Conservation (phyloP, 805 yeast genomes). For the Gaillardinia entomophila region DNA sequence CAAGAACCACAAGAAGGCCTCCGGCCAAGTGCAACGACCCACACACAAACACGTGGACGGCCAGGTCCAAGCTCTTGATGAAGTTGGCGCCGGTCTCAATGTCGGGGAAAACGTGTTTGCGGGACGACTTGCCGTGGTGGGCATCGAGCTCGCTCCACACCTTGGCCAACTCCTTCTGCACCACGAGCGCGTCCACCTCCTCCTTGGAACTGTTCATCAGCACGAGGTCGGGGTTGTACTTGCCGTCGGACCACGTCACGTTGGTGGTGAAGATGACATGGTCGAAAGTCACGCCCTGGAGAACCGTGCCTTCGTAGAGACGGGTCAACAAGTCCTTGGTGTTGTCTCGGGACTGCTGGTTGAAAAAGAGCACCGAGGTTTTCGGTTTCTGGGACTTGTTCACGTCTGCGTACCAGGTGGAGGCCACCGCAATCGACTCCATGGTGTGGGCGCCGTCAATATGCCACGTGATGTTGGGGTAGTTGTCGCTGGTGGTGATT, state of each 20-base stretch:
- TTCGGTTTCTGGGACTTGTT: constrained; percentile 16
- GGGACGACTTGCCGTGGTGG: constrained; percentile 18
- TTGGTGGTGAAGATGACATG: constrained; percentile 85
- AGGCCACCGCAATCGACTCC: constrained; percentile 80
- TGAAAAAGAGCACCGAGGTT: constrained; percentile 62
- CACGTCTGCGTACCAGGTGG: constrained; percentile 61
- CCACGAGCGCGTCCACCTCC: constrained; percentile 70
- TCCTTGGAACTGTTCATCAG: constrained; percentile 80
- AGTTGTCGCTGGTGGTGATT: constrained; percentile 41
- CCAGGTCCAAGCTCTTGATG: constrained; percentile 39
- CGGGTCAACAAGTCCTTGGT: constrained; percentile 57
- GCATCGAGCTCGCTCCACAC: constrained; percentile 58
- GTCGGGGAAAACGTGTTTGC: constrained; percentile 55
- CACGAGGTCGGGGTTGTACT: constrained; percentile 73
- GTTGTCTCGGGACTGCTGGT: constrained; percentile 87
- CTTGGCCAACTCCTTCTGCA: constrained; percentile 70
- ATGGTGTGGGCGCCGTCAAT: constrained; percentile 95
- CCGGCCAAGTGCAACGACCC: constrained; percentile 96
- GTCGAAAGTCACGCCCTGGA: constrained; percentile 46
- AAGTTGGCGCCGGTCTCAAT: constrained; percentile 68
- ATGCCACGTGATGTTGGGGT: constrained; percentile 58
- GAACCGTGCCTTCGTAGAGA: constrained; percentile 39
- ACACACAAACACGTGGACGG: constrained; percentile 76
- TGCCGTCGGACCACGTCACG: constrained; percentile 82
- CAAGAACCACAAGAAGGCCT: constrained; percentile 82